Percentiles rank a stretch among this genome's conserved stretches.
Evolutionary conservation across 805 yeast genomes (phyloP).

Genomic region (Metschnikowia rubicola): DNA sequence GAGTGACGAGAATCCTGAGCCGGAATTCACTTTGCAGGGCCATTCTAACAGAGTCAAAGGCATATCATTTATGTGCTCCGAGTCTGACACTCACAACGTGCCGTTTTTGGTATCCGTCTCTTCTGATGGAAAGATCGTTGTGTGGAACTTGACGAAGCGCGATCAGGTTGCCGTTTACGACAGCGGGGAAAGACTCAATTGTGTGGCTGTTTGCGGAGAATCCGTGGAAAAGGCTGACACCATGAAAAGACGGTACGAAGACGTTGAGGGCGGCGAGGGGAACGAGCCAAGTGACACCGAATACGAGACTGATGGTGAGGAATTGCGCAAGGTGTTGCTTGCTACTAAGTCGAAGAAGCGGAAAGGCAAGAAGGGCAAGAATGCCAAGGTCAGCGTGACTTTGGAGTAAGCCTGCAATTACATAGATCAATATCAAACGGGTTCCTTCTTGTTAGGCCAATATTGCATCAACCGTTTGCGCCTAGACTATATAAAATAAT

Average conservation of each 20-base stretch:
- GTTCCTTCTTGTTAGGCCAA: no score
- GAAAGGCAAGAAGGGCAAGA: slow-evolving; percentile 28
- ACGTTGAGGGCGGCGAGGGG: slow-evolving; percentile 23
- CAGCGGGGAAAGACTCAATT: slow-evolving; percentile 86
- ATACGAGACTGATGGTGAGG: slow-evolving; percentile 73
- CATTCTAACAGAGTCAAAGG: slow-evolving; percentile 87
- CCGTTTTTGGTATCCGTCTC: slow-evolving; percentile 74
- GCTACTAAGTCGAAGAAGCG: slow-evolving; percentile 44
- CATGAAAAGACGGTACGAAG: slow-evolving; percentile 56
- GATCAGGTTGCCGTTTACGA: slow-evolving; percentile 90
- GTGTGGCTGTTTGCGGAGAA: slow-evolving; percentile 76
- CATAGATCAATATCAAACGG: no score
- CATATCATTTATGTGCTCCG: slow-evolving; percentile 49
- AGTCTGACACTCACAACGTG: slow-evolving; percentile 28
- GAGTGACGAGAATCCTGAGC: slow-evolving; percentile 25
- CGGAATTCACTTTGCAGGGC: slow-evolving; percentile 65
- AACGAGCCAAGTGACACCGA: slow-evolving; percentile 56
- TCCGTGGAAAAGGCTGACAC: slow-evolving; percentile 67
- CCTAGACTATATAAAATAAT: no score
- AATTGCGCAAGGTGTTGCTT: slow-evolving; percentile 54
- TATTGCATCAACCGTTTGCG: no score
- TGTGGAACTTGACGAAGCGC: slow-evolving; percentile 64
- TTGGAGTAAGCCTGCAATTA: slow-evolving; percentile 38
- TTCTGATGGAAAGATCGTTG: slow-evolving; percentile 89
- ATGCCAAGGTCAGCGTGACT: slow-evolving; percentile 45